Conservation (phyloP, 805 yeast species). For the Candida taoyuanica region DNA sequence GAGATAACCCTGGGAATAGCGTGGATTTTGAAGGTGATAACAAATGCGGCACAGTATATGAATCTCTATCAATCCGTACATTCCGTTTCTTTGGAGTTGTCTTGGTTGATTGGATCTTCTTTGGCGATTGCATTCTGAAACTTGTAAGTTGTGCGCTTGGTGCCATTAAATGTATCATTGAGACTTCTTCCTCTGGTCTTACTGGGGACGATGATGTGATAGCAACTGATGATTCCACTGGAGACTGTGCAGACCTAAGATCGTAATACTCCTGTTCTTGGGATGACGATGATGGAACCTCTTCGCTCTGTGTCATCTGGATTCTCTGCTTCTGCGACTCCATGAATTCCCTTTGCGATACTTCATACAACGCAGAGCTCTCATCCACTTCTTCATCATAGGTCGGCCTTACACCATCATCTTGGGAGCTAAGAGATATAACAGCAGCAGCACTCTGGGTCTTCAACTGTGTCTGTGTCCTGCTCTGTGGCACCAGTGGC, state of each 20-base stretch:
- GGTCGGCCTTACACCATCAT: neutral
- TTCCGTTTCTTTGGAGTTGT: slow-evolving; percentile 18
- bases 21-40: slow-evolving; percentile 10
- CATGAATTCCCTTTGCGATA: slow-evolving; percentile 14
- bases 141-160: slow-evolving; percentile 26
- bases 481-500: too few relatives aligned
- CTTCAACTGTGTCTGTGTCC: neutral
- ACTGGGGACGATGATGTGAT: slow-evolving; percentile 10
- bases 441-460: neutral
- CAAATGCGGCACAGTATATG: slow-evolving; percentile 19
- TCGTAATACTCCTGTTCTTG: slow-evolving; percentile 8
- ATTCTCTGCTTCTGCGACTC: slow-evolving; percentile 10
- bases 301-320: neutral
- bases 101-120: slow-evolving; percentile 10
- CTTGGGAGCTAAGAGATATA: slow-evolving; percentile 3
- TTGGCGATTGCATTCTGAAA: slow-evolving; percentile 24
- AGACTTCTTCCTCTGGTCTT: neutral
- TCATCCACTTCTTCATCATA: slow-evolving; percentile 4
- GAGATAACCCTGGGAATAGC: too few relatives aligned
- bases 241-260: slow-evolving; percentile 14
- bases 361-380: slow-evolving; percentile 12
- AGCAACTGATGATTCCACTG: neutral
- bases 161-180: neutral
- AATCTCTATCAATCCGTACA: slow-evolving; percentile 15
- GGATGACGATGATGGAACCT: slow-evolving; percentile 2